Base-by-base conservation (phyloP, 2,329 filamentous ascomycete genomes). In the Fusarium foetens region DNA sequence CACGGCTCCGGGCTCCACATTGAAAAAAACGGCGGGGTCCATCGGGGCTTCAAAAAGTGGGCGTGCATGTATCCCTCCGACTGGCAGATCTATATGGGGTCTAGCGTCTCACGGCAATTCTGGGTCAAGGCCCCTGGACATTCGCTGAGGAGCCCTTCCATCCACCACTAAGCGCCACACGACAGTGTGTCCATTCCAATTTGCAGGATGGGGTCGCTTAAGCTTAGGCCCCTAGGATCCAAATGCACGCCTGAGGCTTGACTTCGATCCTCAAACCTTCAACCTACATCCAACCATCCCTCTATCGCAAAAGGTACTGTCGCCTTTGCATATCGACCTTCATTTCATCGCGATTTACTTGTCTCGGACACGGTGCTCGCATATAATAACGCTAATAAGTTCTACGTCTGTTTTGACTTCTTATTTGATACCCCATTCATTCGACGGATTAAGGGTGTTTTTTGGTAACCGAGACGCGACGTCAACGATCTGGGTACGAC, bases 1-100 rank as follows among this genome's bases (percentile, higher is more conserved):
- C 60, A 72, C 63, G 69, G 63, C 54, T 57, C 68, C 59, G 57
- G 61, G 73, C 71, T 73, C 74, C 72, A 68, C 72, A 71, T 51
- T 48, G 52, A 54, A 68, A 43, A 68, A 46, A 48, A 58, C 58
- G 70, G 61, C 52, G 58, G 71, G 70, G 57, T 54, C 48, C 49
- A 27, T 52, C 46, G 57, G 48, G 46, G 51, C 35, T 51, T 51
- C 42, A 54, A 64, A 63, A 66, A 51, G 35, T 53, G 70, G 74
- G 71, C 58, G 71, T 75, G 73, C 48, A 49, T 48, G 59, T 75
- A 73, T 67, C 60, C 48, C 58, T 62, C 62, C 61, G 38, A 35
- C 36, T 57, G 55, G 17, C 33, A 67, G n/a, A 17, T 35, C n/a
- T 25, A 35, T 46, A 57, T 38, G 43, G 17, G 75, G 74, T 49